Evolutionary conservation across 768 basidiomycete genomes (phyloP).

Genomic region (Boletellus sp.): DNA sequence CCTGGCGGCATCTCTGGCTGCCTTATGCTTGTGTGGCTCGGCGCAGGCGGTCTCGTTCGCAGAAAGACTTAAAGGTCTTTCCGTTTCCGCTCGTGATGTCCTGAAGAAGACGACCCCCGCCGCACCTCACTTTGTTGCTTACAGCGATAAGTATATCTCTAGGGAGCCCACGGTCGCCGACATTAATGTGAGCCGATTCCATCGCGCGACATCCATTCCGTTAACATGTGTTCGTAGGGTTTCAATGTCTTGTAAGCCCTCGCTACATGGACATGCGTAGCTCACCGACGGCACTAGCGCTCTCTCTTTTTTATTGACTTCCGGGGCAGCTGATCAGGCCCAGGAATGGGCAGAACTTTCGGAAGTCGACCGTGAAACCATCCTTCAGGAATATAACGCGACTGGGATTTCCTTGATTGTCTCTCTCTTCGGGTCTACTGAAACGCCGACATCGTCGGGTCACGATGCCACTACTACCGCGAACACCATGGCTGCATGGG

Average conservation of each 20-base stretch:
- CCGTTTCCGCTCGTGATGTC: conserved; percentile 6
- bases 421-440: conserved; percentile 43
- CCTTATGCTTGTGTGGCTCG: background rate
- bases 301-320: conserved; percentile 39
- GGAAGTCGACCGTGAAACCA: conserved; percentile 33
- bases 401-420: conserved; percentile 55
- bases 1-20: background rate
- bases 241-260: conserved; percentile 28
- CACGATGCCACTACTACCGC: conserved; percentile 38
- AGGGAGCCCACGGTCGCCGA: conserved; percentile 42
- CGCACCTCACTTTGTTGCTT: conserved; percentile 45
- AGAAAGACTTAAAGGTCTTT: conserved; percentile 10
- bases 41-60: conserved; percentile 2
- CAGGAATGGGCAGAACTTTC: conserved; percentile 40
- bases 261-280: background rate
- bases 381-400: conserved; percentile 45
- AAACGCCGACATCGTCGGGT: conserved; percentile 37
- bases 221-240: conserved; percentile 12
- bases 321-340: conserved; percentile 43
- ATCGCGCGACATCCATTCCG: background rate
- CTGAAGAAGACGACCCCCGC: conserved; percentile 23
- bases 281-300: conserved; percentile 14
- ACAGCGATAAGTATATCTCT: conserved; percentile 39
- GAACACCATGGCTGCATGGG: conserved; percentile 41
- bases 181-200: conserved; percentile 33